Base-by-base conservation (phyloP, 1,284 basidiomycete genomes). In the Schizophyllum amplum region DNA sequence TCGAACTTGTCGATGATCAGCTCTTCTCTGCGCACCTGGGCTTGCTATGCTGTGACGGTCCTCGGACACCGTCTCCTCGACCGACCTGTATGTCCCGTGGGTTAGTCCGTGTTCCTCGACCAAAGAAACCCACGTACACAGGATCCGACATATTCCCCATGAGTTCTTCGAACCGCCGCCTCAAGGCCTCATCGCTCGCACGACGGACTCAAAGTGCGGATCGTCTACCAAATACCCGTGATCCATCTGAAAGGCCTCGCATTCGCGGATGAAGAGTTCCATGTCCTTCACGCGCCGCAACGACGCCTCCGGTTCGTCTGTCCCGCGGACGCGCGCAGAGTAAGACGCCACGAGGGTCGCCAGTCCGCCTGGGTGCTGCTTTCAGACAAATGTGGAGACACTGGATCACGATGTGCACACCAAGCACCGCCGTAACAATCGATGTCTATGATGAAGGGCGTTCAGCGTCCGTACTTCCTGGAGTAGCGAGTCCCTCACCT, bases 281-380 rank as follows among this genome's bases (percentile, higher is more conserved):
- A 88, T 72, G 60, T 84, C 82, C 62, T 82, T 82, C 1, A 72
- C 72, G 20, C 78, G 76, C 7, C 70, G 67, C 22, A 75, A 72
- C 0, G 81, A 83, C 17, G 75, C 59, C 63, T 89, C 84, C 1
- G 86, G 86, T 65, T 89, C 85, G 55, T 79, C 77, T 0, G 83
- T 82, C 5, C 86, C 84, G 33, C 86, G 80, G 48, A 78, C 74
- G 20, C 83, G 81, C 5, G 87, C 86, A 25, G 88, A 73, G 66
- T 86, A 88, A 1, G 85, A 84, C 27, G 86, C 85, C 4, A 84
- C 77, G 25, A 87, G 51, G 0, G 86, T 89, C 2, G 85, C 69
- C 17, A 83, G 58, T 15, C 81, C 85, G 56, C 86, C 82, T 81
- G 21, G 1, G 55, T 67, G 60, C 4, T 64, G 62, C 42, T 24